A percentile compares a stretch with the other conserved stretches of the same genome.
phyloP scores from a whole-genome alignment of 495 filamentous ascomycete species.

The Neurospora sp. region DNA sequence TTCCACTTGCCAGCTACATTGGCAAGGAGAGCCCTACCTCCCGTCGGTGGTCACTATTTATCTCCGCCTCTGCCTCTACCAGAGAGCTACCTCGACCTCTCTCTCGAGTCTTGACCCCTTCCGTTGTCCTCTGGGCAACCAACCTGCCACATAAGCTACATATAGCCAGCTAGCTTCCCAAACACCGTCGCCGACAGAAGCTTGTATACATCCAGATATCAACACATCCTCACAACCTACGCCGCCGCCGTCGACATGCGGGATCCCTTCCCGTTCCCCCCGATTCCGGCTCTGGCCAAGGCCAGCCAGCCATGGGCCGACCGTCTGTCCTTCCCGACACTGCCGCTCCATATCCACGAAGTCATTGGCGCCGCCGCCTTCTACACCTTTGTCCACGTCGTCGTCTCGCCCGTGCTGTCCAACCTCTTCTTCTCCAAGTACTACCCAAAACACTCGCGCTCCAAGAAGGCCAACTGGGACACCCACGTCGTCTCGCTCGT shows the following conservation, averaged over 20 bases:
- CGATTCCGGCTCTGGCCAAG: conserved; percentile 42
- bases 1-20: neutral
- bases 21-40: neutral
- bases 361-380: conserved; percentile 59
- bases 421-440: conserved; percentile 54
- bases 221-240: neutral
- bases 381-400: conserved; percentile 67
- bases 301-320: conserved; percentile 50
- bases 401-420: conserved; percentile 69
- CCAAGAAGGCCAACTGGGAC: conserved; percentile 87
- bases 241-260: conserved; percentile 36
- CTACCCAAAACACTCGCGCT: conserved; percentile 56
- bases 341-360: conserved; percentile 85
- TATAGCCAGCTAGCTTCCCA: neutral
- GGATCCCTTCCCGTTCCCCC: conserved; percentile 59
- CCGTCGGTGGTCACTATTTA: neutral
- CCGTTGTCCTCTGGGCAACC: neutral
- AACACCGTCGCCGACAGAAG: neutral
- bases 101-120: neutral
- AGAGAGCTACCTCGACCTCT: neutral
- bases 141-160: neutral
- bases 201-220: neutral
- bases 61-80: neutral
- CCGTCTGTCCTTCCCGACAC: conserved; percentile 51
- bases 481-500: conserved; percentile 91